Conservation (phyloP, 345 rosid genomes). For the Durio zibethinus region DNA sequence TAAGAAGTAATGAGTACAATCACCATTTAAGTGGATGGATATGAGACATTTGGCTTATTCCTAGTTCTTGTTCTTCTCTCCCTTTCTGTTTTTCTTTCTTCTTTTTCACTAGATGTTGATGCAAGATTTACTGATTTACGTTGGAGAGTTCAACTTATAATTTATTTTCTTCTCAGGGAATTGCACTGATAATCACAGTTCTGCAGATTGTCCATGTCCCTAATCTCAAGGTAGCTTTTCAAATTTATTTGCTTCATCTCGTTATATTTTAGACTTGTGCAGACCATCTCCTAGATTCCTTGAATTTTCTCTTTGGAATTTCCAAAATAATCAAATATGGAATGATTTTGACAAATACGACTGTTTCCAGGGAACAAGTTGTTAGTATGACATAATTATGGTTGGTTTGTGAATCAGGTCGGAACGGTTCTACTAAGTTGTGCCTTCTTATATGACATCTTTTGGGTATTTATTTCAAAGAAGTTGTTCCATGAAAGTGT, state of each 20-base stretch:
- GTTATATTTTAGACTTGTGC: background rate
- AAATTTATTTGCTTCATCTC: constrained; percentile 4
- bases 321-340: background rate
- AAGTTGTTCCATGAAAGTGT: constrained; percentile 94
- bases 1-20: background rate
- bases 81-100: background rate
- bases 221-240: constrained; percentile 74
- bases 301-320: background rate
- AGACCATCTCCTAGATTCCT: background rate
- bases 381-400: constrained; percentile 13
- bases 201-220: constrained; percentile 95
- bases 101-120: background rate
- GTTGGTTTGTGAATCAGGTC: constrained; percentile 50
- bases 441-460: constrained; percentile 93
- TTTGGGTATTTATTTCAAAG: constrained; percentile 98
- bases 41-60: background rate
- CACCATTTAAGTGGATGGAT: constrained; percentile 10
- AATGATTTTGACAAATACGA: background rate
- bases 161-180: constrained; percentile 57
- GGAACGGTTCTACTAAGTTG: constrained; percentile 96
- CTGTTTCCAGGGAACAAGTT: background rate
- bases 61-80: background rate
- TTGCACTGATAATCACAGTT: constrained; percentile 89
- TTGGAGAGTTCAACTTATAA: constrained; percentile 10
- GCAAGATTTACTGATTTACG: constrained; percentile 3